Evolutionary conservation across 2,329 filamentous ascomycete species (phyloP), one percentile per base, ranked within the genome.

Genomic region (Xylaria sp.): DNA sequence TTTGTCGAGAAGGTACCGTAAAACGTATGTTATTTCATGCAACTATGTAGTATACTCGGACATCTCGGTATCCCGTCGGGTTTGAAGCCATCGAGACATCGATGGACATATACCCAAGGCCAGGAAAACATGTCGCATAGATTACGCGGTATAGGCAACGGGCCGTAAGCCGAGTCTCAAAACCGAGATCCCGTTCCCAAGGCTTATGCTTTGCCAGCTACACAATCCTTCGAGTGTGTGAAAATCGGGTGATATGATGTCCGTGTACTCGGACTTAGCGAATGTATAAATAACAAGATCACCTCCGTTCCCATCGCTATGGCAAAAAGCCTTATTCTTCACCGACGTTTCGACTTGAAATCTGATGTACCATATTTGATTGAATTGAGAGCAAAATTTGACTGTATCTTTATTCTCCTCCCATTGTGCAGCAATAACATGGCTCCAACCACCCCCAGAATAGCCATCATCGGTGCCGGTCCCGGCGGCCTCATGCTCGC

Each of bases 381-480:
- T 15, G 7, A 32, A 13, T 5, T 28, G 1, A 56, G 23, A 48
- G 7, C 25, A 7, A 34, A 20, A 28, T 13, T n/a, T 25, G 9
- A 23, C 32, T 32, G 15, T 20, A 18, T 15, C 25, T 12, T 2
- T 28, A 10, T 13, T 25, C n/a, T 12, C n/a, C 8, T 50, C 41
- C 6, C 28, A 6, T 1, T 12, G 1, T n/a, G 4, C 15, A 3
- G 5, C 41, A 7, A 25, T 39, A 34, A 55, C n/a, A 72, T 72
- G 61, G 15, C 39, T 6, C 34, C 41, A 48, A 34, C 20, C 12
- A 63, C 66, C 2, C 75, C 72, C 18, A 70, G 56, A 59, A 76
- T 80, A 25, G 74, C 79, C 25, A 76, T 80, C 69, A 72, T 79
- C 39, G 78, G 76, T 61, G 77, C 74, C 8, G 78, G 78, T 3